phyloP scores from a whole-genome alignment of 768 basidiomycete species.

The Agrocybe chaxingu region DNA sequence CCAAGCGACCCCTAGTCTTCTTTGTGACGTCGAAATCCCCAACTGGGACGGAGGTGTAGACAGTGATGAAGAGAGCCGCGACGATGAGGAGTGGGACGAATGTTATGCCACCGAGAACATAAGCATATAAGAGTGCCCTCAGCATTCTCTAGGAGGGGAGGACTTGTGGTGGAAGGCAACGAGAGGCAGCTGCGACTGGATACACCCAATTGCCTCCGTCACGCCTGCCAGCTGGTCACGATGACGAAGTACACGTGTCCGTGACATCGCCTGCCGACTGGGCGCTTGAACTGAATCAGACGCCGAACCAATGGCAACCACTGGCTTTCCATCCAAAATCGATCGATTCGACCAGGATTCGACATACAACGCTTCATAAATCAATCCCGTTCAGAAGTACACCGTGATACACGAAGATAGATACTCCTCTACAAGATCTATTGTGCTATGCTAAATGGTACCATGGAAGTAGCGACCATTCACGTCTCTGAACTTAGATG shows the following conservation, averaged over 20 bases:
- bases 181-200: not conserved
- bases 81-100: conserved; percentile 78
- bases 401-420: no score
- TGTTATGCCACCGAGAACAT: conserved; percentile 87
- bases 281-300: not conserved
- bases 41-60: conserved; percentile 87
- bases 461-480: no score
- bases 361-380: no score
- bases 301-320: not conserved
- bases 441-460: no score
- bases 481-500: no score
- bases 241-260: conserved; percentile 18
- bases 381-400: no score
- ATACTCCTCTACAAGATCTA: no score
- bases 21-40: conserved; percentile 49
- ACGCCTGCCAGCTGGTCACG: conserved; percentile 10
- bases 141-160: conserved; percentile 47
- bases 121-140: conserved; percentile 74
- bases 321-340: not conserved
- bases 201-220: conserved; percentile 3
- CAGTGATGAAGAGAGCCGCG: conserved; percentile 52
- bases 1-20: conserved; percentile 29
- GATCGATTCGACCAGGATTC: no score
- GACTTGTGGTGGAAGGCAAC: not conserved
- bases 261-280: conserved; percentile 9